Base-by-base conservation (phyloP, 768 basidiomycete genomes). In the Dioszegia crocea region DNA sequence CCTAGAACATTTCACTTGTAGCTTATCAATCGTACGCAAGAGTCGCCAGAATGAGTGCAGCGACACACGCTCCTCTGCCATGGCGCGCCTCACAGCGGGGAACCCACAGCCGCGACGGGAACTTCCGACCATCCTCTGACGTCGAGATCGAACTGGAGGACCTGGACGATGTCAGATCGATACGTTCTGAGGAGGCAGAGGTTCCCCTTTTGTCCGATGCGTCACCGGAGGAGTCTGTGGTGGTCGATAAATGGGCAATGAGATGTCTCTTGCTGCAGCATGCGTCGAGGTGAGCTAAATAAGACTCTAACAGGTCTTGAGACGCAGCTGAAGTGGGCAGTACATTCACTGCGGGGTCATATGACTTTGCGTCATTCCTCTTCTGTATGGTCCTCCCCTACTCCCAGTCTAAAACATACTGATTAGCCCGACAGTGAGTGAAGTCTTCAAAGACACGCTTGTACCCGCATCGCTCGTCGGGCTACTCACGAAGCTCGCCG, bases 391-490 rank as follows among this genome's bases (percentile, higher is more conserved):
- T 21, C 19, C 12, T 17, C 40, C 11, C 10, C 26, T 31, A 4
- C 4, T 38, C n/a, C 8, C 8, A 5, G 47, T 4, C 30, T 11
- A 3, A 17, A 48, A 21, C 17, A 17, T 47, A 23, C 27, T 48
- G 16, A 48, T 19, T 16, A 2, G 3, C 5, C 16, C 1, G 12
- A n/a, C 30, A 67, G 68, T 77, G 31, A 68, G 75, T 43, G 64
- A 72, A 17, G 61, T 77, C 26, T 77, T 74, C 53, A 68, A 69
- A 12, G 66, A 64, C 30, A 70, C 71, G 0, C 64, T 77, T 38
- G 62, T 76, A 4, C 76, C 76, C 1, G 71, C 74, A 0, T 76
- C 76, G 0, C 48, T 75, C 0, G 67, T 75, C 17, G 76, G 76
- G 6, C 52, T 76, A 9, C 41, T 59, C 23, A 63, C 68, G 3